phyloP scores from a whole-genome alignment of 83 land plant genomes.

The Isoetes engelmannii region DNA sequence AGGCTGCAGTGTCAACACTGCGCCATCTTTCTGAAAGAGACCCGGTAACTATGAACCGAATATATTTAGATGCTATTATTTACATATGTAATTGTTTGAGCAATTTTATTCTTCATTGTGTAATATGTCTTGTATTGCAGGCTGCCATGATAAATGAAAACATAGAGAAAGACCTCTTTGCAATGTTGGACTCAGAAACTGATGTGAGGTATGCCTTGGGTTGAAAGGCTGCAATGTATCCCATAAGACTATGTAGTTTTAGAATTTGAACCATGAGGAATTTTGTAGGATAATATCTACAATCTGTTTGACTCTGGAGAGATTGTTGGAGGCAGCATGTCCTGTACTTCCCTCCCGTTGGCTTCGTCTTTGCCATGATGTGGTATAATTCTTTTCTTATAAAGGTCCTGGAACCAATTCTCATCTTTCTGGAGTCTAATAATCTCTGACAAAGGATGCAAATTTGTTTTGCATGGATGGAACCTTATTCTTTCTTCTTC shows the following conservation, averaged over 20 bases:
- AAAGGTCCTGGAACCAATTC: background rate
- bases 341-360: constrained; percentile 75
- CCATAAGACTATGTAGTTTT: background rate
- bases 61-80: background rate
- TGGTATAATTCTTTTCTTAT: constrained; percentile 38
- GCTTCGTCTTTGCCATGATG: constrained; percentile 65
- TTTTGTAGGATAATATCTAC: constrained; percentile 55
- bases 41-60: constrained; percentile 44
- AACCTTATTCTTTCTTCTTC: background rate
- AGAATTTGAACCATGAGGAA: background rate
- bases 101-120: background rate
- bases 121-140: constrained; percentile 30
- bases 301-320: constrained; percentile 57
- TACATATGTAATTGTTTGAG: background rate
- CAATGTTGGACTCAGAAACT: constrained; percentile 92
- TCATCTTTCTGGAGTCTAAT: constrained; percentile 3
- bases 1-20: constrained; percentile 82
- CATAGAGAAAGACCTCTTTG: constrained; percentile 79
- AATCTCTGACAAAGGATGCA: background rate
- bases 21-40: constrained; percentile 87
- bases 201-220: constrained; percentile 59
- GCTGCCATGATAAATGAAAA: constrained; percentile 54
- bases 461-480: background rate
- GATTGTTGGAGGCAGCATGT: constrained; percentile 79
- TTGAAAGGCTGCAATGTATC: background rate